Evolutionary conservation across 2,329 filamentous ascomycete genomes (phyloP), one percentile per base, ranked within the genome.

Genomic region (Xylaria sp.): DNA sequence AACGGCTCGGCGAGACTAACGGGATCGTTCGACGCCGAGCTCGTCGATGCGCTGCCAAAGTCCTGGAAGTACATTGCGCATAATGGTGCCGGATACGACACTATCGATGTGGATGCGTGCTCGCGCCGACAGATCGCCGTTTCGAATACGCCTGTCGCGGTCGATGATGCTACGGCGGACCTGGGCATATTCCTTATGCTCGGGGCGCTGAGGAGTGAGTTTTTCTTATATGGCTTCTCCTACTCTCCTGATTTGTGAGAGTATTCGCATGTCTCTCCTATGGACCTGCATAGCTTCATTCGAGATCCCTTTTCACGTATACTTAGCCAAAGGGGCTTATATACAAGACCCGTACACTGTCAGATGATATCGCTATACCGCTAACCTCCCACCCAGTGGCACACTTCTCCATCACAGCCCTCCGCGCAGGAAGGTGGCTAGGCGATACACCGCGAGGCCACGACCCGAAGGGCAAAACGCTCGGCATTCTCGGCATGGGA

Each of bases 401-500:
- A 46, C 84, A 84, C 37, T 81, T 81, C 41, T 80, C 82, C 1
- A 83, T 85, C 72, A 77, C 78, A 46, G 81, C 83, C n/a, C 79
- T 86, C 18, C 80, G 83, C 28, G 78, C 79, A 57, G 82, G 83
- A 12, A 78, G 84, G 7, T 81, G 83, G 68, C 78, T 82, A 23
- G 84, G 84, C 48, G 78, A 80, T 46, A 81, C 84, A 52, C 78
- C 77, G 0, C 82, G 87, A 44, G 86, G 85, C 15, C 85, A 85
- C 73, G 85, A 87, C 64, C 85, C 85, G 1, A 83, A 84, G 73
- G 83, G 84, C 67, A 86, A 87, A 74, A 79, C 79, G 1, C 81
- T 88, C 44, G 87, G 87, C 5, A 87, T 89, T 66, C 78, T 90
- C 1, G 88, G 87, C 12, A 88, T 89, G 86, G 88, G 88, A 32